A percentile compares a stretch with the other conserved stretches of the same genome.
Evolutionary conservation across 495 filamentous ascomycete species (phyloP).

Genomic region (Penicillium paxilli): DNA sequence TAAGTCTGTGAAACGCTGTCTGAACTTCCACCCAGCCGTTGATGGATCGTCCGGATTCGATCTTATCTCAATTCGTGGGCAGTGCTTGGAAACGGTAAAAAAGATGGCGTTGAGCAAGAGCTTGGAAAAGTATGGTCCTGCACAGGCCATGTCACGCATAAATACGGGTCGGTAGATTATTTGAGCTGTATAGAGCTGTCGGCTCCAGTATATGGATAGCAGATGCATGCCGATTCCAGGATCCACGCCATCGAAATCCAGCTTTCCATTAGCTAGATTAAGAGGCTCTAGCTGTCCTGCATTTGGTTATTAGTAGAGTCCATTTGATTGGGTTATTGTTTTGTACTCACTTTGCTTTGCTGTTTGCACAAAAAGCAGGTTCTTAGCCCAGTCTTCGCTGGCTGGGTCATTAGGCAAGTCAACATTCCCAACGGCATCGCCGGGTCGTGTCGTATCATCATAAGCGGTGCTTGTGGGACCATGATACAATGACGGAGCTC

Average conservation of each 20-base stretch:
- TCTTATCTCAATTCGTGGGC: slow-evolving; percentile 29
- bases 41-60: slow-evolving; percentile 32
- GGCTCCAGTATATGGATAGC: slow-evolving; percentile 41
- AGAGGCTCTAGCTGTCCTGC: slow-evolving; percentile 32
- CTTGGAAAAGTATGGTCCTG: slow-evolving; percentile 47
- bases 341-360: slow-evolving; percentile 24
- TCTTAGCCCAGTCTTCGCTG: slow-evolving; percentile 19
- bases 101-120: slow-evolving; percentile 49
- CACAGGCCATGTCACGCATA: slow-evolving; percentile 37
- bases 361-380: slow-evolving; percentile 28
- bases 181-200: slow-evolving; percentile 34
- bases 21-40: slow-evolving; percentile 38
- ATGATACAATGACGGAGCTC: slow-evolving; percentile 25
- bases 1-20: slow-evolving; percentile 39
- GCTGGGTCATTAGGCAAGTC: background rate
- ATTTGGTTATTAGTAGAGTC: background rate
- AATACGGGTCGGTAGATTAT: slow-evolving; percentile 33
- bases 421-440: slow-evolving; percentile 5
- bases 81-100: slow-evolving; percentile 40
- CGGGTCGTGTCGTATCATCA: slow-evolving; percentile 23
- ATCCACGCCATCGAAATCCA: slow-evolving; percentile 43
- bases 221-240: slow-evolving; percentile 40
- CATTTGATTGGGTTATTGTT: background rate
- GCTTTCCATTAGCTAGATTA: slow-evolving; percentile 25
- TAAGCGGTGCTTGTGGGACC: slow-evolving; percentile 33